Evolutionary conservation across 129 eudicot species (phyloP).

Genomic region (Tagetes patula): DNA sequence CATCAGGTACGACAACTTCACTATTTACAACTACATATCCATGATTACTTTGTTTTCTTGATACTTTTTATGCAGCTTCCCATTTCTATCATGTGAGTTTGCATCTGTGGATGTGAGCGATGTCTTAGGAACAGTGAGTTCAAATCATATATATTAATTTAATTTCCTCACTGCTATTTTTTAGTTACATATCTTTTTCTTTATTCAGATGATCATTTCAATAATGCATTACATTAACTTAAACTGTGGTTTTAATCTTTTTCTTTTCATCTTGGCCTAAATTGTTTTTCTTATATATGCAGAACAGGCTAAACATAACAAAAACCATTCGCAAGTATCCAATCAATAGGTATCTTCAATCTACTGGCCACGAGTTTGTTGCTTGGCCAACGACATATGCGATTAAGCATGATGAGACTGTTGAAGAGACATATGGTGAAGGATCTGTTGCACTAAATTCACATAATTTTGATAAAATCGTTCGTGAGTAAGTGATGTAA

Average conservation of each 20-base stretch:
- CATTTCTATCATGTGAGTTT: conserved; percentile 88
- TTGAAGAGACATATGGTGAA: conserved; percentile 67
- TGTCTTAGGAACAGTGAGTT: conserved; percentile 89
- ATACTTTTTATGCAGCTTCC: conserved; percentile 54
- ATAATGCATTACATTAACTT: neutral
- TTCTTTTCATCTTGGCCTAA: conserved; percentile 20
- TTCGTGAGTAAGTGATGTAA: conserved; percentile 58
- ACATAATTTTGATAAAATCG: conserved; percentile 59
- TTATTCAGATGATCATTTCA: neutral
- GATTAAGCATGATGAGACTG: conserved; percentile 74
- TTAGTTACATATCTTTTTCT: neutral
- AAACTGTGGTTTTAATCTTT: conserved; percentile 12
- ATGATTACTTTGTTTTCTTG: neutral
- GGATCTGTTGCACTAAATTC: conserved; percentile 58
- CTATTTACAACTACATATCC: neutral
- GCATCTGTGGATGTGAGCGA: conserved; percentile 94
- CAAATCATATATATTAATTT: conserved; percentile 13
- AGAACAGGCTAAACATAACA: conserved; percentile 92
- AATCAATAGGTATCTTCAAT: conserved; percentile 51
- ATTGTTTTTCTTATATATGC: conserved; percentile 36
- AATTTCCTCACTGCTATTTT: neutral
- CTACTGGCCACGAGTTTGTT: conserved; percentile 57
- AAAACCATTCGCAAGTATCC: conserved; percentile 78
- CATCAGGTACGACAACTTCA: conserved; percentile 53
- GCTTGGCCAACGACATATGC: conserved; percentile 35